Conservation (phyloP, 371 early-diverging fungal genomes). For the Mucor saturninus region DNA sequence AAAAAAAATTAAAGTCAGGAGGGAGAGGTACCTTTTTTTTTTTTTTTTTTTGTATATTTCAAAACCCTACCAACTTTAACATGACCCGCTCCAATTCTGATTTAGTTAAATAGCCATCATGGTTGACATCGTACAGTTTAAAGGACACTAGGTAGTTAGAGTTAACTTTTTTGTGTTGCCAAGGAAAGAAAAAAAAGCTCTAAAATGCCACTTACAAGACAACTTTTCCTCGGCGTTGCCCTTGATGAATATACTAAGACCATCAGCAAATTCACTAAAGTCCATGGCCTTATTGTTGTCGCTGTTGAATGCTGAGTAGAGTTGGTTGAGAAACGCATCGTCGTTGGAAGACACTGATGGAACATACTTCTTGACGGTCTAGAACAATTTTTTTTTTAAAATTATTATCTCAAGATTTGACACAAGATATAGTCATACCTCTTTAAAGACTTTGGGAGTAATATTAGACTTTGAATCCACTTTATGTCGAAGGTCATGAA, state of each 20-base stretch:
- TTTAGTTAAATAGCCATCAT: constrained; percentile 77
- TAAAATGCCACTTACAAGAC: constrained; percentile 53
- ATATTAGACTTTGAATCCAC: constrained; percentile 70
- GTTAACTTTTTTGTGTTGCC: not conserved
- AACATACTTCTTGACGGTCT: constrained; percentile 50
- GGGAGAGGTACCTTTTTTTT: constrained; percentile 23
- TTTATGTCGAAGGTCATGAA: constrained; percentile 66
- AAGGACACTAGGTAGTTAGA: constrained; percentile 68
- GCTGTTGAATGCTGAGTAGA: constrained; percentile 75
- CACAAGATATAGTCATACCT: constrained; percentile 61
- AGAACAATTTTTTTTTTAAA: constrained; percentile 1
- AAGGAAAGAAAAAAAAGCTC: not conserved
- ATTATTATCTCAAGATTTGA: constrained; percentile 36
- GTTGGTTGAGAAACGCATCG: constrained; percentile 75
- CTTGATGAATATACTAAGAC: constrained; percentile 79
- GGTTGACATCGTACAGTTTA: constrained; percentile 81
- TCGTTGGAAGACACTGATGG: constrained; percentile 66
- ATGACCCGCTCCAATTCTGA: constrained; percentile 76
- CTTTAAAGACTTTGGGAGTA: constrained; percentile 76
- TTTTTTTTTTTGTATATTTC: constrained; percentile 31
- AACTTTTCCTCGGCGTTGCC: constrained; percentile 82
- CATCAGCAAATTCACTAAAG: constrained; percentile 79
- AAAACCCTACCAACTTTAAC: constrained; percentile 68
- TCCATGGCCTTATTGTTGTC: constrained; percentile 74
- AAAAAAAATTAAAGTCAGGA: not conserved